Conservation (phyloP, 257 asterid species). For the Ocimum tenuiflorum region DNA sequence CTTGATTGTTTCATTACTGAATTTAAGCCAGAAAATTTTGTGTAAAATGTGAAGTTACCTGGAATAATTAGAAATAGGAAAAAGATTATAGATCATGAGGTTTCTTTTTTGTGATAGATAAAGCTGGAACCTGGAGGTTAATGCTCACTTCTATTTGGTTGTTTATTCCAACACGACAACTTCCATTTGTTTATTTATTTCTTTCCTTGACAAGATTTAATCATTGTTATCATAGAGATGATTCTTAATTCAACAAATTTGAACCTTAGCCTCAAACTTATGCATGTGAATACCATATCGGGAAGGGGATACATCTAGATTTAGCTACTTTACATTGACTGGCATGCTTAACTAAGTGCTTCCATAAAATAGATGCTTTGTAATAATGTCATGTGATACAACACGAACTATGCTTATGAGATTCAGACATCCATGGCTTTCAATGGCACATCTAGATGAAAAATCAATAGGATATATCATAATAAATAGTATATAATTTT, state of each 20-base stretch:
- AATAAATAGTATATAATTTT: constrained; percentile 4
- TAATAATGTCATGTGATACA: not conserved
- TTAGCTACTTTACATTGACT: not conserved
- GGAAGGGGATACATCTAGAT: not conserved
- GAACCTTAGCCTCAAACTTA: not conserved
- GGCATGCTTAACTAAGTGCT: not conserved
- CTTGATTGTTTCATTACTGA: not conserved
- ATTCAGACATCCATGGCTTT: not conserved
- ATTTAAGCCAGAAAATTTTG: not conserved
- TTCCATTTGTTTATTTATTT: not conserved
- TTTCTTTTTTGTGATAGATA: not conserved
- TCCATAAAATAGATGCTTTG: not conserved
- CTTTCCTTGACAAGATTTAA: not conserved
- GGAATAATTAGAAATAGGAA: not conserved
- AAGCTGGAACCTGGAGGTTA: not conserved
- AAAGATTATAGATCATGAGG: not conserved
- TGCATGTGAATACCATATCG: not conserved
- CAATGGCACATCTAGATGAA: not conserved
- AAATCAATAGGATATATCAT: not conserved
- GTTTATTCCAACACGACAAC: not conserved
- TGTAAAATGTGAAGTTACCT: not conserved
- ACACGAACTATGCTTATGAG: not conserved
- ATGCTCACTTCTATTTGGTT: not conserved
- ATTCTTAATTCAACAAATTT: not conserved
- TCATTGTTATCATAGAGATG: not conserved